Evolutionary conservation across 2,329 filamentous ascomycete genomes (phyloP), one percentile per base, ranked within the genome.

Genomic region (Neonectria ditissima): DNA sequence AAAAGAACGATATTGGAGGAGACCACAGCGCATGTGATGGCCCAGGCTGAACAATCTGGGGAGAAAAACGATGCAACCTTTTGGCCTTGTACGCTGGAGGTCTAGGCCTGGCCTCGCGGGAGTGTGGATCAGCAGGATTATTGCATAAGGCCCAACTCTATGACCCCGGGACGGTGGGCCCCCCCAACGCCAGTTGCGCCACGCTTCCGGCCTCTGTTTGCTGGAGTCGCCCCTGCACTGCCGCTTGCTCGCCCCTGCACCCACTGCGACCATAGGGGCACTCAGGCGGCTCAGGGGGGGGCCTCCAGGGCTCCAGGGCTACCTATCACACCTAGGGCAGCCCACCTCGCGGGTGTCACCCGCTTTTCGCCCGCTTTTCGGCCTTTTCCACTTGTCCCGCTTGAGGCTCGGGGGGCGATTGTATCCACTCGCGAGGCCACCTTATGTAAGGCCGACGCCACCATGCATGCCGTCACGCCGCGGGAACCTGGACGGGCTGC

Each of bases 11-110:
- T 53, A 67, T 54, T 68, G 71, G 71, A 73, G 68, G 68, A 62
- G 70, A 63, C 65, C 68, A 63, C 57, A 68, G 75, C 66, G 63
- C 76, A 77, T 78, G 74, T 78, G 76, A 78, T 73, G 74, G 55
- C 34, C 66, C 65, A 67, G 62, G 64, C 58, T 69, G 68, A 64
- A 52, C 20, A 65, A 66, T 71, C 70, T 69, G 70, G 74, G 68
- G 70, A 55, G 74, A 69, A 73, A 62, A 62, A 72, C 41, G 65
- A 69, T 72, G 69, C 51, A 70, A 63, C 57, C 59, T 66, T 51
- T 68, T 55, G 55, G 44, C 54, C 62, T 66, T 59, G 58, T 55
- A 60, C 34, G 14, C 47, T 56, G 59, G 37, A 41, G 51, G 52
- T 51, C 34, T 43, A 54, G 26, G 24, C 44, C 41, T 55, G 52